Conservation (phyloP, 768 basidiomycete species). For the Russula compacta region DNA sequence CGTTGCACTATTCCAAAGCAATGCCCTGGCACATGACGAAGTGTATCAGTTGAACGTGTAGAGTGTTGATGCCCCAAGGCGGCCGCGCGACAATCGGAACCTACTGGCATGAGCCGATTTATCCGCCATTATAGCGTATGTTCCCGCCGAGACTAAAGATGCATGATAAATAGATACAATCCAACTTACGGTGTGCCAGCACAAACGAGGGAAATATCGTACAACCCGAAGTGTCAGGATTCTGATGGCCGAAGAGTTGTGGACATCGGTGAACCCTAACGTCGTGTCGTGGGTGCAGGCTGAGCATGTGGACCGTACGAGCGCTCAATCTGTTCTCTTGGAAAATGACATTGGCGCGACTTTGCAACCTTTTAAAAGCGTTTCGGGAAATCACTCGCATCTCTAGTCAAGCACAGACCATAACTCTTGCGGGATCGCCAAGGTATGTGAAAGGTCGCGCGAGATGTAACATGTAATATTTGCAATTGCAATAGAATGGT, state of each 20-base stretch:
- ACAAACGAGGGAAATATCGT: too few relatives aligned
- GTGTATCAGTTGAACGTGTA: not conserved
- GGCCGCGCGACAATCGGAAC: not conserved
- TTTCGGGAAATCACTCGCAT: not conserved
- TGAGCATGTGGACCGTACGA: not conserved
- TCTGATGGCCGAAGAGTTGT: not conserved
- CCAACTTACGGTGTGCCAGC: not conserved
- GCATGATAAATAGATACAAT: not conserved
- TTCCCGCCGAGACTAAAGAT: not conserved
- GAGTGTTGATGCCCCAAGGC: not conserved
- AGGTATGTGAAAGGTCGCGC: too few relatives aligned
- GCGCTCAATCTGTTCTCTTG: not conserved
- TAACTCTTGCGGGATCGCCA: too few relatives aligned
- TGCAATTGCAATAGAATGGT: too few relatives aligned
- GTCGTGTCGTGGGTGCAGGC: not conserved
- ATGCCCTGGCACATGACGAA: not conserved
- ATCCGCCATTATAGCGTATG: too few relatives aligned
- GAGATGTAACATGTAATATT: not conserved
- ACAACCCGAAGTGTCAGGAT: not conserved
- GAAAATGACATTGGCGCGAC: not conserved
- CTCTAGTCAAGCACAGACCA: not conserved
- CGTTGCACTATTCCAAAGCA: not conserved
- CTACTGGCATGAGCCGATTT: not conserved
- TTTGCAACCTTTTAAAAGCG: not conserved
- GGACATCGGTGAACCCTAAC: not conserved